phyloP scores from a whole-genome alignment of 129 eudicot genomes.

The Pittosporum tobira region DNA sequence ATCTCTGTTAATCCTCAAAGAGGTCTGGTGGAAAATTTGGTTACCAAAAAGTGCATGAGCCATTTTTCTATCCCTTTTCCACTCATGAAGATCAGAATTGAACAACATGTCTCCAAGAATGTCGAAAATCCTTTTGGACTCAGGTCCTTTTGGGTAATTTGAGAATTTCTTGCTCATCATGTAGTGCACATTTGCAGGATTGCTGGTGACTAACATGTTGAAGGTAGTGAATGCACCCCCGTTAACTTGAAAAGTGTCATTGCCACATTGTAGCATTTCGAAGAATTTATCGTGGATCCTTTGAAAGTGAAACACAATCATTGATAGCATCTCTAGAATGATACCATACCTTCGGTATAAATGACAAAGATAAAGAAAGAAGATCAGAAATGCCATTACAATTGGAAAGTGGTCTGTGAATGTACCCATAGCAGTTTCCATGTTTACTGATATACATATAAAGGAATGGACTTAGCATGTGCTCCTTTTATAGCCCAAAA shows the following conservation, averaged over 20 bases:
- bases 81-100: constrained; percentile 22
- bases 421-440: too few species aligned
- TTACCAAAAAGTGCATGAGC: constrained; percentile 8
- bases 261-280: constrained; percentile 1
- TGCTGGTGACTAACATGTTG: constrained; percentile 16
- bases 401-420: too few species aligned
- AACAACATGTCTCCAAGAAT: constrained; percentile 30
- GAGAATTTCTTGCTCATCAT: constrained; percentile 30
- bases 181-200: constrained; percentile 30
- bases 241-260: constrained; percentile 16
- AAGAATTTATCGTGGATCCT: constrained; percentile 15
- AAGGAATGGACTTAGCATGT: too few species aligned
- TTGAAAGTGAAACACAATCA: constrained; percentile 1
- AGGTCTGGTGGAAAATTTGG: neutral
- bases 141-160: constrained; percentile 27
- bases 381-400: neutral
- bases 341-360: too few species aligned
- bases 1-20: neutral
- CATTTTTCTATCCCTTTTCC: constrained; percentile 27
- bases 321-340: constrained; percentile 17
- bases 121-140: constrained; percentile 24
- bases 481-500: too few species aligned
- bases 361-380: neutral
- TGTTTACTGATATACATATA: too few species aligned
- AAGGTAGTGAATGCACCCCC: neutral